A percentile compares a stretch with the other conserved stretches of the same genome.
These are phyloP conservation scores for Melanopsichium pennsylvanicum DNA, from an alignment of 1,284 basidiomycete species.

Conservation along the genomic window DNA sequence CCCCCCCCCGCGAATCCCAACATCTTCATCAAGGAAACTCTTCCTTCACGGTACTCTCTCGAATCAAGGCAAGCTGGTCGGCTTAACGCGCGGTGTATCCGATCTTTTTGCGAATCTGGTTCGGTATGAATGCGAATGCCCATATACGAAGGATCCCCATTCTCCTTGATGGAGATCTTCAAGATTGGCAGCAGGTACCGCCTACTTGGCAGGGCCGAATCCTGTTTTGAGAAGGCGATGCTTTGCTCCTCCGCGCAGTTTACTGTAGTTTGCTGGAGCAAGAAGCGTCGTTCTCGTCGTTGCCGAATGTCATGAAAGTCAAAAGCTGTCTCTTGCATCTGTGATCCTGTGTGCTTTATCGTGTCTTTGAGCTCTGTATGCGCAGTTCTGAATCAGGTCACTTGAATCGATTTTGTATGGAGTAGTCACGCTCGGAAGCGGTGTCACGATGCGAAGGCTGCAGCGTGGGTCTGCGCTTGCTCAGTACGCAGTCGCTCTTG, in stretches of 20 bases:
- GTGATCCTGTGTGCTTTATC: constrained; percentile 1
- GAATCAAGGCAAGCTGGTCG: constrained; percentile 35
- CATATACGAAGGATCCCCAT: constrained; percentile 11
- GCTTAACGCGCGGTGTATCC: constrained; percentile 20
- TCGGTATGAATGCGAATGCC: constrained; percentile 24
- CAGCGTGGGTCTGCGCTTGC: too few relatives aligned
- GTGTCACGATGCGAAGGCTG: too few relatives aligned
- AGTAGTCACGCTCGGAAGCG: too few relatives aligned
- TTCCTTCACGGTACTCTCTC: constrained; percentile 22
- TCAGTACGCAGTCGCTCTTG: too few relatives aligned
- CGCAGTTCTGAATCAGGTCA: neutral
- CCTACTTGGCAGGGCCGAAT: constrained; percentile 43
- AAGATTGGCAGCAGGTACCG: constrained; percentile 36
- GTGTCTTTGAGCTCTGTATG: neutral
- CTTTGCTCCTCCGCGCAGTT: constrained; percentile 18
- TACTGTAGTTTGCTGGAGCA: neutral
- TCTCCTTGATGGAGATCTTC: constrained; percentile 13
- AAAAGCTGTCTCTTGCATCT: constrained; percentile 9
- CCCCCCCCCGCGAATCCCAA: constrained; percentile 9
- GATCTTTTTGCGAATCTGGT: constrained; percentile 39
- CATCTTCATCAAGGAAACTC: constrained; percentile 5
- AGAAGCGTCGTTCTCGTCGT: constrained; percentile 16
- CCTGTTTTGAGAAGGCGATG: constrained; percentile 24
- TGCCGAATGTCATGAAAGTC: constrained; percentile 47
- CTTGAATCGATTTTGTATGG: too few relatives aligned